Conservation (phyloP, 2,329 filamentous ascomycete genomes). For the Trichocomaceae sp. region DNA sequence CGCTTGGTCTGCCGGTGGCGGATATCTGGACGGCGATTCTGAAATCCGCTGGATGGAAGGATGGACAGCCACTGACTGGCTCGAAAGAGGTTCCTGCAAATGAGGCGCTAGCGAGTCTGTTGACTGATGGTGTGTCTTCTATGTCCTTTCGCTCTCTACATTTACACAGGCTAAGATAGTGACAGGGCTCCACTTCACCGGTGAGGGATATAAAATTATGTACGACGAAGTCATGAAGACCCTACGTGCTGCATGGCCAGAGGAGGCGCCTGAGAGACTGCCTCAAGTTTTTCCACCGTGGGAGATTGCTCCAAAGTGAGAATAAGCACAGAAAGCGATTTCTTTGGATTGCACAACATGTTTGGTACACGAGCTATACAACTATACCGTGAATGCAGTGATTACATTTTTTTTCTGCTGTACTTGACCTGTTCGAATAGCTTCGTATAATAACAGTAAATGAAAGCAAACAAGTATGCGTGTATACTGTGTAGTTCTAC, state of each 20-base stretch:
- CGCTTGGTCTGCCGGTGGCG: conserved; percentile 55
- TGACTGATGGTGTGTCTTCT: conserved; percentile 49
- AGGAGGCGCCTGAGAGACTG: conserved; percentile 48
- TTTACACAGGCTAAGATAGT: not conserved
- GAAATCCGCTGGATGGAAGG: conserved; percentile 52
- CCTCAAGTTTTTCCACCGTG: conserved; percentile 50
- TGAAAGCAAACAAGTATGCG: not conserved
- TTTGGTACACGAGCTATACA: not conserved
- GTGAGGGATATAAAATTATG: conserved; percentile 51
- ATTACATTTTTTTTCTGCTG: not conserved
- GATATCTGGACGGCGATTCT: conserved; percentile 79
- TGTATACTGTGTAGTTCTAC: no score
- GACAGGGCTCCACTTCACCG: conserved; percentile 52
- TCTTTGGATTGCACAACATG: not conserved
- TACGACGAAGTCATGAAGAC: conserved; percentile 48
- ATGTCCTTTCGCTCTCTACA: not conserved
- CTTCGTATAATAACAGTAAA: no score
- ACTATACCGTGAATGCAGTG: not conserved
- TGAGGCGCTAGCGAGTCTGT: conserved; percentile 46
- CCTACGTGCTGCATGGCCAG: conserved; percentile 48
- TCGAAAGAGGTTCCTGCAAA: conserved; percentile 53
- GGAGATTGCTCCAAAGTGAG: conserved; percentile 37
- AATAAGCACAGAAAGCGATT: no score
- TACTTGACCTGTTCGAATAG: no score
- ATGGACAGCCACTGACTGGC: conserved; percentile 49